phyloP scores from a whole-genome alignment of 2,329 filamentous ascomycete species.

The Arthroderma sp. region DNA sequence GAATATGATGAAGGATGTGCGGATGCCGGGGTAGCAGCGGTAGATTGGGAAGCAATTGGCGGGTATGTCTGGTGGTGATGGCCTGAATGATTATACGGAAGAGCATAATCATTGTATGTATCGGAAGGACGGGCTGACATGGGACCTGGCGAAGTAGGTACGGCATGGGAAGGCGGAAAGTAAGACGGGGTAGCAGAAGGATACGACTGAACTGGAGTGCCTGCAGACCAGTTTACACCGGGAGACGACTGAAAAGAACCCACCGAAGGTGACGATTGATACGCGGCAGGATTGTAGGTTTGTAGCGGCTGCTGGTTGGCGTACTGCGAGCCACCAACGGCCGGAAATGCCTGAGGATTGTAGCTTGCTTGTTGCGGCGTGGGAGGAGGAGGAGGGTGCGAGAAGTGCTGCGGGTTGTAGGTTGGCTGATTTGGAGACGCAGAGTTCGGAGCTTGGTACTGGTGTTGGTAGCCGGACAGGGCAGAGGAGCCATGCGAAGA shows the following conservation, averaged over 20 bases:
- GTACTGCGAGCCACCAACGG: conserved; percentile 20
- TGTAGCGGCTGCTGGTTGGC: conserved; percentile 27
- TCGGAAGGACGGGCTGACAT: conserved; percentile 29
- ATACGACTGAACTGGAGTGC: conserved; percentile 23
- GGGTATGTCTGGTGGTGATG: conserved; percentile 21
- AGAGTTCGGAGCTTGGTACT: conserved; percentile 33
- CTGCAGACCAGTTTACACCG: conserved; percentile 25
- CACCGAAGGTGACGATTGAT: conserved; percentile 26
- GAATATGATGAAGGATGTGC: conserved; percentile 6
- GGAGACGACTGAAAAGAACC: conserved; percentile 22
- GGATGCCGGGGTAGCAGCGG: conserved; percentile 7
- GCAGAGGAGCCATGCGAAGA: conserved; percentile 32
- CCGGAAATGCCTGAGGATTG: conserved; percentile 55
- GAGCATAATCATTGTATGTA: conserved; percentile 27
- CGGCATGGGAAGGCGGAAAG: conserved; percentile 8
- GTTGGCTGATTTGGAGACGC: conserved; percentile 36
- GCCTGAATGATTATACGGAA: conserved; percentile 19
- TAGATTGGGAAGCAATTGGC: conserved; percentile 16
- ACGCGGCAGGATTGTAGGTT: conserved; percentile 41
- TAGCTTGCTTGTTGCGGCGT: conserved; percentile 45
- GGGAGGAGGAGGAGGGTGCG: conserved; percentile 34
- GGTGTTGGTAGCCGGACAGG: conserved; percentile 41
- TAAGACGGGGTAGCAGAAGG: conserved; percentile 19
- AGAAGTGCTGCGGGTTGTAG: conserved; percentile 55
- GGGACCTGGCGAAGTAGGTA: conserved; percentile 23